These are phyloP conservation scores for Globisporangium camurandrum DNA, from an alignment of 352 stramenopile genomes.

Conservation along the genomic window DNA sequence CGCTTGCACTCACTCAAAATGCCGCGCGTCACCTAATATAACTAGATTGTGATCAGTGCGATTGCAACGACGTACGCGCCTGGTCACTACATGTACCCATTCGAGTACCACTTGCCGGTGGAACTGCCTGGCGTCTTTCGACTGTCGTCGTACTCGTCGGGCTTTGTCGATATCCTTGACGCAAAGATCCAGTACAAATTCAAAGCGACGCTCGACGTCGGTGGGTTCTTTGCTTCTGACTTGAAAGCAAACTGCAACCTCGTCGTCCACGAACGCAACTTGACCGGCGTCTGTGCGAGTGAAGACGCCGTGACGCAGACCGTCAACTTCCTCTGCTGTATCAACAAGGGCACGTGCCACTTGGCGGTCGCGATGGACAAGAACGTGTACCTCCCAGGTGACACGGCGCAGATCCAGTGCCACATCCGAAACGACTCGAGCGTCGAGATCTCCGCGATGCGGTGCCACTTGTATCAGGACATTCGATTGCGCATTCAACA, in stretches of 20 bases:
- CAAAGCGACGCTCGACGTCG: conserved; percentile 60
- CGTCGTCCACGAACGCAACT: conserved; percentile 51
- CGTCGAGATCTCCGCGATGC: conserved; percentile 52
- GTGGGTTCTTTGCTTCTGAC: conserved; percentile 50
- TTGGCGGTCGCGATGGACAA: conserved; percentile 68
- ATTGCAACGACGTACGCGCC: conserved; percentile 26
- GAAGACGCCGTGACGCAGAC: conserved; percentile 48
- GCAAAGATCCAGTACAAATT: conserved; percentile 76
- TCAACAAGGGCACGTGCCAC: conserved; percentile 43
- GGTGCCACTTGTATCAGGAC: conserved; percentile 46
- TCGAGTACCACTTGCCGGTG: conserved; percentile 52
- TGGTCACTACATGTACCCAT: conserved; percentile 54
- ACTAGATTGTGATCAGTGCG: conserved; percentile 40
- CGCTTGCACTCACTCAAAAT: not conserved
- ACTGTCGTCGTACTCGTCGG: conserved; percentile 34
- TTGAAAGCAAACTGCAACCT: conserved; percentile 51
- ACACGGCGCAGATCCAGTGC: conserved; percentile 53
- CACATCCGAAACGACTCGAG: conserved; percentile 51
- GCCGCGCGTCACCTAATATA: too few relatives aligned
- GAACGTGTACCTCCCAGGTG: conserved; percentile 53
- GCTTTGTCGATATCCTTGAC: conserved; percentile 32
- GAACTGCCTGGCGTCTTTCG: conserved; percentile 47
- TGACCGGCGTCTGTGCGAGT: conserved; percentile 30
- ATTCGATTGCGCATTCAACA: conserved; percentile 28
- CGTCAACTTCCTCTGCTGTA: conserved; percentile 54